These are phyloP conservation scores for Phoenix roebelenii DNA, from an alignment of 176 grass and related monocot species.

Conservation along the genomic window DNA sequence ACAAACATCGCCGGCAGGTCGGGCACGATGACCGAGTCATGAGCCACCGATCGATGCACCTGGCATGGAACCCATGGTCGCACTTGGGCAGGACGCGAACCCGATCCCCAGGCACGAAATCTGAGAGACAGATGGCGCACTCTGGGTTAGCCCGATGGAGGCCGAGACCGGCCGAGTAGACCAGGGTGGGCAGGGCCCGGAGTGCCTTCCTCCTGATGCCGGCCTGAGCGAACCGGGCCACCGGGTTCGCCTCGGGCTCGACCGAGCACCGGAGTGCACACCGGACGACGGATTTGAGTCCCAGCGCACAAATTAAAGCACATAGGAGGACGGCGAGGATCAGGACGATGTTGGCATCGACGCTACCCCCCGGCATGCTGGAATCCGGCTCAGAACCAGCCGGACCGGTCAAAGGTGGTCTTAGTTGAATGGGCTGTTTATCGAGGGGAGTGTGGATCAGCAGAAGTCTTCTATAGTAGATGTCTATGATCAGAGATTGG, in stretches of 20 bases:
- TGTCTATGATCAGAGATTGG: conserved; percentile 10
- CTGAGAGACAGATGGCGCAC: conserved; percentile 68
- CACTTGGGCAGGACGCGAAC: conserved; percentile 72
- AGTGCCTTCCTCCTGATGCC: conserved; percentile 54
- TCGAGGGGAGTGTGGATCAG: conserved; percentile 40
- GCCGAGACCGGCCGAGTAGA: conserved; percentile 39
- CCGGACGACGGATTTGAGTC: conserved; percentile 65
- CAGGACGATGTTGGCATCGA: conserved; percentile 72
- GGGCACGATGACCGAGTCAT: conserved; percentile 62
- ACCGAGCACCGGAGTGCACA: conserved; percentile 51
- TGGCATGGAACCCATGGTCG: conserved; percentile 78
- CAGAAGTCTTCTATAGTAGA: conserved; percentile 56
- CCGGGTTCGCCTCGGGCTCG: conserved; percentile 19
- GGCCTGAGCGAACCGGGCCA: conserved; percentile 33
- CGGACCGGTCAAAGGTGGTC: conserved; percentile 13
- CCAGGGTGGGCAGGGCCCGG: conserved; percentile 52
- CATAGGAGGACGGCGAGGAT: conserved; percentile 75
- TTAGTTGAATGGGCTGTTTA: conserved; percentile 33
- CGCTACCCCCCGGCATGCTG: conserved; percentile 13
- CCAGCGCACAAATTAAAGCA: conserved; percentile 59
- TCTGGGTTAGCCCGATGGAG: conserved; percentile 42
- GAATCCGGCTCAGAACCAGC: neutral
- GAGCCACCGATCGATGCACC: conserved; percentile 88
- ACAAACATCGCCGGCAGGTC: conserved; percentile 54
- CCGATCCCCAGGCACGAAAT: conserved; percentile 64